These are phyloP conservation scores for Tetrapisispora arboricola DNA, from an alignment of 805 yeast species.

Conservation along the genomic window DNA sequence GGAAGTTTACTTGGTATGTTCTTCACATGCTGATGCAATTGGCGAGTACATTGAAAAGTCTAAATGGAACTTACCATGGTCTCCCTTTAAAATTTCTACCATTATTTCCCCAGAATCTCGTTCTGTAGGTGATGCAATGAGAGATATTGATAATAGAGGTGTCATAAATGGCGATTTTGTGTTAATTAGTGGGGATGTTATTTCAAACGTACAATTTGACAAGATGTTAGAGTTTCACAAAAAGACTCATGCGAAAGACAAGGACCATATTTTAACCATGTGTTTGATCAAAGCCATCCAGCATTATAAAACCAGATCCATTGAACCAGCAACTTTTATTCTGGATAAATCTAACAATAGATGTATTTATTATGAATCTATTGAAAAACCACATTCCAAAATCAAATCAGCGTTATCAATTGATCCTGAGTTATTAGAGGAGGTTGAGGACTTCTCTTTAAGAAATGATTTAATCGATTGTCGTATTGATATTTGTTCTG, in stretches of 20 bases:
- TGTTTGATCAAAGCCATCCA: conserved; percentile 79
- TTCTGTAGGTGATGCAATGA: conserved; percentile 95
- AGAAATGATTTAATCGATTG: conserved; percentile 94
- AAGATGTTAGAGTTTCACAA: conserved; percentile 67
- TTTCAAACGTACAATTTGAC: conserved; percentile 78
- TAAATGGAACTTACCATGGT: conserved; percentile 55
- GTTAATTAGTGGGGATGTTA: conserved; percentile 87
- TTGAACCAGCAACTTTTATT: conserved; percentile 77
- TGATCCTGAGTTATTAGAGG: conserved; percentile 75
- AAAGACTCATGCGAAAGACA: conserved; percentile 60
- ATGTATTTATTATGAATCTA: conserved; percentile 76
- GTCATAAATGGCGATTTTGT: conserved; percentile 83
- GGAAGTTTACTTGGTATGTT: conserved; percentile 84
- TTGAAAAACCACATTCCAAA: conserved; percentile 44
- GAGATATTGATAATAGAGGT: conserved; percentile 88
- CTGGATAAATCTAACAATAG: conserved; percentile 63
- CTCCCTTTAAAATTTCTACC: conserved; percentile 75
- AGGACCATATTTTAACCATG: conserved; percentile 91
- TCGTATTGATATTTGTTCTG: conserved; percentile 90
- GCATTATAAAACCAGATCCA: conserved; percentile 73
- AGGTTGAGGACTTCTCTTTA: conserved; percentile 62
- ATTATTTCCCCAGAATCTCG: conserved; percentile 77
- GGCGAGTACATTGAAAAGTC: conserved; percentile 68
- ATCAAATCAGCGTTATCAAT: conserved; percentile 45
- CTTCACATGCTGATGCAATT: conserved; percentile 83